Percentiles rank a stretch among this genome's conserved stretches.
phyloP scores from a whole-genome alignment of 1,284 basidiomycete species.

The Cutaneotrichosporon cutaneum region DNA sequence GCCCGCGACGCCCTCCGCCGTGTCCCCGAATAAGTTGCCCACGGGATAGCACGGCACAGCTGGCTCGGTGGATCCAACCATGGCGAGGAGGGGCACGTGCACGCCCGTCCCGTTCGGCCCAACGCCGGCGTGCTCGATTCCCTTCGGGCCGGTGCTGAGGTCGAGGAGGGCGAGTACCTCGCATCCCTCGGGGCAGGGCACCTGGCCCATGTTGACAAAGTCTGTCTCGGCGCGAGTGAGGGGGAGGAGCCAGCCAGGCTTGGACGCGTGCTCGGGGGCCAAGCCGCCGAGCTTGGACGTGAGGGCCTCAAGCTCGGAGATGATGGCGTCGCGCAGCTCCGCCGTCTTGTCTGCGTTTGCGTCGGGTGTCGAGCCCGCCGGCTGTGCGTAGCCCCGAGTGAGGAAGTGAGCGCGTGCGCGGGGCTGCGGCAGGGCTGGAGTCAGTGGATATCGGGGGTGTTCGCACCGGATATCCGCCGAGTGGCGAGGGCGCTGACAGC shows the following conservation, averaged over 20 bases:
- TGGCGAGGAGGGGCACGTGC: constrained; percentile 23
- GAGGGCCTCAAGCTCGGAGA: background rate
- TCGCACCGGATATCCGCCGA: too few species aligned
- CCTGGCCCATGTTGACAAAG: constrained; percentile 27
- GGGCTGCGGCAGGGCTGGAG: background rate
- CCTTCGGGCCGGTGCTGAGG: constrained; percentile 9
- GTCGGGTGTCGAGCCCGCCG: background rate
- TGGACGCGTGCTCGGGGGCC: background rate
- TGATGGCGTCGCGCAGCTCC: background rate
- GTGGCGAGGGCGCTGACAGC: too few species aligned
- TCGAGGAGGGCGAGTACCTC: constrained; percentile 22
- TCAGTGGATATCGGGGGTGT: too few species aligned
- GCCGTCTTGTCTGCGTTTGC: background rate
- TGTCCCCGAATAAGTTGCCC: constrained; percentile 14
- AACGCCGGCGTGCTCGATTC: constrained; percentile 5
- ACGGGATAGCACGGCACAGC: constrained; percentile 25
- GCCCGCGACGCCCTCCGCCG: constrained; percentile 7
- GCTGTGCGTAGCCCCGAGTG: background rate
- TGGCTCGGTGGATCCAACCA: constrained; percentile 15
- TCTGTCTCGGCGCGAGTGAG: constrained; percentile 18
- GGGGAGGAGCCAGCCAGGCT: constrained; percentile 11
- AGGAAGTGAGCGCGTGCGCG: background rate
- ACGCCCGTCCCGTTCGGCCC: constrained; percentile 19
- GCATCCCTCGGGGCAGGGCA: constrained; percentile 10
- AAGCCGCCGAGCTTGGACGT: background rate